Conservation (phyloP, 192 early-diverging fungal genomes). For the Coemansia sp. region DNA sequence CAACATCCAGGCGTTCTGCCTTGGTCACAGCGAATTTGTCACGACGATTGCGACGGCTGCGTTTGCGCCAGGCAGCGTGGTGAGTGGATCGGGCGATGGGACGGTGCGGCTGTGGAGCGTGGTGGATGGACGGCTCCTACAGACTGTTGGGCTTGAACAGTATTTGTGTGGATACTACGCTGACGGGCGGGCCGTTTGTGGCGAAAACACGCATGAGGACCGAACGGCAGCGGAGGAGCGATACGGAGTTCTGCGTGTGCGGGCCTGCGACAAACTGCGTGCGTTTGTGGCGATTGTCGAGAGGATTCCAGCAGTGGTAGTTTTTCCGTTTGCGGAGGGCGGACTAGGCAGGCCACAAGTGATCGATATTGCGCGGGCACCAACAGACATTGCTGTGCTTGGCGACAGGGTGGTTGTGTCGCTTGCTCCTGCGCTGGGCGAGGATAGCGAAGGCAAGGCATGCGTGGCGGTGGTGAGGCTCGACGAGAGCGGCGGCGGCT, state of each 20-base stretch:
- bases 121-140: constrained; percentile 61
- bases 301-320: constrained; percentile 33
- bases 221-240: constrained; percentile 30
- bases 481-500: not conserved
- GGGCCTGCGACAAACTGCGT: constrained; percentile 15
- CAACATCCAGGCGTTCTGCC: constrained; percentile 84
- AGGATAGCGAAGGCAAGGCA: not conserved
- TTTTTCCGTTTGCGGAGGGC: constrained; percentile 23
- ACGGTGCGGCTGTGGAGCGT: constrained; percentile 77
- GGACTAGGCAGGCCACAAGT: constrained; percentile 14
- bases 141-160: constrained; percentile 63
- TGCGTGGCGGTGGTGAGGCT: constrained; percentile 12
- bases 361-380: constrained; percentile 26
- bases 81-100: constrained; percentile 86
- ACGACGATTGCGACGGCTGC: constrained; percentile 64
- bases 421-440: constrained; percentile 8
- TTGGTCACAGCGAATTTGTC: constrained; percentile 87
- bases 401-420: constrained; percentile 31
- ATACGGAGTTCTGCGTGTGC: constrained; percentile 48
- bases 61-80: constrained; percentile 58
- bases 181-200: constrained; percentile 21
- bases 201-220: constrained; percentile 30
- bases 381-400: constrained; percentile 32
- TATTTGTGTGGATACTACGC: constrained; percentile 30
- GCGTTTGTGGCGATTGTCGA: constrained; percentile 40